These are phyloP conservation scores for Saccharomyces hybrid DNA, from an alignment of 1,139 yeast species.

Conservation along the genomic window DNA sequence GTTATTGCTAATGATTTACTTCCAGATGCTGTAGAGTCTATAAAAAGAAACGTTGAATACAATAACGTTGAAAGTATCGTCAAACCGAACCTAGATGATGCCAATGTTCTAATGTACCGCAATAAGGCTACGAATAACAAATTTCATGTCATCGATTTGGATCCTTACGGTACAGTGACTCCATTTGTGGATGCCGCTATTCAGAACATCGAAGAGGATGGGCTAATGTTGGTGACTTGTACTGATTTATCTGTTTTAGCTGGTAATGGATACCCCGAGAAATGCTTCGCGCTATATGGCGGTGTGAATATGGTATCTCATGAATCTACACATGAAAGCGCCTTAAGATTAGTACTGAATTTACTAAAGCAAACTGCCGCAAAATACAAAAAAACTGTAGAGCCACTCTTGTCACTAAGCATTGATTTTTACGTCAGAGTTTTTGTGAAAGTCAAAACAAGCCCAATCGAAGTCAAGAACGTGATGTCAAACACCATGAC, in stretches of 20 bases:
- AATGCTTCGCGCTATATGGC: slow-evolving; percentile 92
- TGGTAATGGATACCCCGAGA: slow-evolving; percentile 93
- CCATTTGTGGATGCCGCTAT: slow-evolving; percentile 90
- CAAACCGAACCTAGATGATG: slow-evolving; percentile 72
- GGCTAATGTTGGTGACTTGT: slow-evolving; percentile 81
- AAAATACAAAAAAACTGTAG: slow-evolving; percentile 75
- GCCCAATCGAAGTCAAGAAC: slow-evolving; percentile 75
- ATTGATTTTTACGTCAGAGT: slow-evolving; percentile 90
- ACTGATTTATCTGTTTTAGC: slow-evolving; percentile 95
- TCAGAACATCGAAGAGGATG: slow-evolving; percentile 73
- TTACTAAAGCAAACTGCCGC: slow-evolving; percentile 80
- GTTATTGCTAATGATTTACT: slow-evolving; percentile 86
- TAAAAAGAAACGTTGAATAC: slow-evolving; percentile 59
- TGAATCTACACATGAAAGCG: slow-evolving; percentile 89
- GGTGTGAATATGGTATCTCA: slow-evolving; percentile 72
- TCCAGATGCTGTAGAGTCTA: slow-evolving; percentile 79
- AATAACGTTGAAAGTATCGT: slow-evolving; percentile 54
- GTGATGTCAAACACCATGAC: slow-evolving; percentile 68
- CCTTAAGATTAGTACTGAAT: slow-evolving; percentile 72
- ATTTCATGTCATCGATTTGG: slow-evolving; percentile 84
- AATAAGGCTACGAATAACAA: slow-evolving; percentile 37
- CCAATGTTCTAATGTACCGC: slow-evolving; percentile 68
- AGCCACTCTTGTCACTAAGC: slow-evolving; percentile 75
- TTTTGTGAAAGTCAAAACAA: slow-evolving; percentile 64
- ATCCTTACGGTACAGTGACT: slow-evolving; percentile 95